A percentile compares a stretch with the other conserved stretches of the same genome.
Evolutionary conservation across 1,284 basidiomycete genomes (phyloP).

Genomic region (Hypsizygus ulmarius): DNA sequence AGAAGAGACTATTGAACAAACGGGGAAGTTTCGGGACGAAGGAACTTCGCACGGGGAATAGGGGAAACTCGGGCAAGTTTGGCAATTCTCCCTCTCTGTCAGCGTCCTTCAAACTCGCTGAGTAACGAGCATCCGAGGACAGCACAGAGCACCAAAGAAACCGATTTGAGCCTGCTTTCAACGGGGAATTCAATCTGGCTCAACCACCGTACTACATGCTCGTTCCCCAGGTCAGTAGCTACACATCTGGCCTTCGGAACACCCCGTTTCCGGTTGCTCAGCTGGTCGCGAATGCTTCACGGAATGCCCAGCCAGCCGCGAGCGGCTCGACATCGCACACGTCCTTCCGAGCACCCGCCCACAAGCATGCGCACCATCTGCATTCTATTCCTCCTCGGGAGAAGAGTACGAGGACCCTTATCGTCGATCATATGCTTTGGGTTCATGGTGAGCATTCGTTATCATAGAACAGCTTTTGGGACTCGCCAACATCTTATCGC

Average conservation of each 20-base stretch:
- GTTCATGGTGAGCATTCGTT: slow-evolving; percentile 51
- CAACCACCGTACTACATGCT: slow-evolving; percentile 20
- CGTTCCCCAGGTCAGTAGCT: slow-evolving; percentile 14
- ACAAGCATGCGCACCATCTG: slow-evolving; percentile 71
- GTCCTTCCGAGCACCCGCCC: slow-evolving; percentile 57
- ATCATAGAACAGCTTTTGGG: not conserved
- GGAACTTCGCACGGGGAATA: slow-evolving; percentile 21
- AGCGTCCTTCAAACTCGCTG: slow-evolving; percentile 5
- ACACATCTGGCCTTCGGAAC: slow-evolving; percentile 15
- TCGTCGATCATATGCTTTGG: slow-evolving; percentile 82
- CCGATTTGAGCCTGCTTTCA: not conserved
- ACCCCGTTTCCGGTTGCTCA: slow-evolving; percentile 17
- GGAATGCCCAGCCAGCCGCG: slow-evolving; percentile 12
- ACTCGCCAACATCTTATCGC: slow-evolving; percentile 5
- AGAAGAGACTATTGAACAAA: slow-evolving; percentile 12
- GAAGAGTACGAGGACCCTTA: slow-evolving; percentile 77
- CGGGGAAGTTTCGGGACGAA: slow-evolving; percentile 22
- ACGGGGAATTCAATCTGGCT: slow-evolving; percentile 16
- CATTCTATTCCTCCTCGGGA: slow-evolving; percentile 74
- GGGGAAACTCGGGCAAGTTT: slow-evolving; percentile 22
- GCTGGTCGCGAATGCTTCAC: slow-evolving; percentile 8
- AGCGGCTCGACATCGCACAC: slow-evolving; percentile 19
- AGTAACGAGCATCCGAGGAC: not conserved
- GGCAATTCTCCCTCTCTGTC: slow-evolving; percentile 14
- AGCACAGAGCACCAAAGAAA: slow-evolving; percentile 2